Evolutionary conservation across 2,329 filamentous ascomycete species (phyloP).

Genomic region (Fusarium nisikadoi): DNA sequence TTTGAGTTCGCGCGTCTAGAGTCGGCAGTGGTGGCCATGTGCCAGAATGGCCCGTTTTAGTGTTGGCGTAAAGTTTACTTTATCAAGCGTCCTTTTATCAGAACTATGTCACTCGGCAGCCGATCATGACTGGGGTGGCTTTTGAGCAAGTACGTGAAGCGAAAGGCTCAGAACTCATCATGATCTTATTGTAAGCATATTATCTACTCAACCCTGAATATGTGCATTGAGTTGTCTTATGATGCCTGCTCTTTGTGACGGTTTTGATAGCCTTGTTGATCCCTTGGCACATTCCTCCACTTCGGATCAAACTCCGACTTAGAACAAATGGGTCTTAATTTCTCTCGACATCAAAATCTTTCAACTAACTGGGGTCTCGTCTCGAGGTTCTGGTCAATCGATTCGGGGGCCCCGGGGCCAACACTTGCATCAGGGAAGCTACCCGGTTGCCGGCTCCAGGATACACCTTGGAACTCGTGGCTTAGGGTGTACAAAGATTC

Average conservation of each 20-base stretch:
- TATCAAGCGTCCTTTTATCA: background rate
- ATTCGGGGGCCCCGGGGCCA: constrained; percentile 7
- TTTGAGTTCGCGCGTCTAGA: background rate
- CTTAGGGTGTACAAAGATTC: background rate
- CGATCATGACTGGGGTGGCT: background rate
- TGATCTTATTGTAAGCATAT: background rate
- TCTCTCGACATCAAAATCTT: background rate
- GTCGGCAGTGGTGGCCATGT: background rate
- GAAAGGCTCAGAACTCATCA: background rate
- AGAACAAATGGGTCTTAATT: constrained; percentile 12
- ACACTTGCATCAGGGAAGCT: constrained; percentile 24
- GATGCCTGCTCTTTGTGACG: background rate
- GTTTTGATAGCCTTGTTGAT: background rate
- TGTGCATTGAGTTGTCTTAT: background rate
- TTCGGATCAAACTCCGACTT: background rate
- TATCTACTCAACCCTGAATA: background rate
- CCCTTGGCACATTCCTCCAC: constrained; percentile 27
- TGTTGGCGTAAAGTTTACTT: constrained; percentile 8
- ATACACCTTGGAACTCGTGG: constrained; percentile 8
- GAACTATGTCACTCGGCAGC: background rate
- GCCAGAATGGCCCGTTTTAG: background rate
- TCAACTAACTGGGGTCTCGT: background rate
- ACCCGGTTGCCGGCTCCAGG: constrained; percentile 8
- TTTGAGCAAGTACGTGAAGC: background rate
- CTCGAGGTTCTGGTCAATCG: constrained; percentile 5